Percentiles rank a stretch among this genome's conserved stretches.
Conservation (phyloP, 23 red algal species). For the Gracilaria vermiculophylla region DNA sequence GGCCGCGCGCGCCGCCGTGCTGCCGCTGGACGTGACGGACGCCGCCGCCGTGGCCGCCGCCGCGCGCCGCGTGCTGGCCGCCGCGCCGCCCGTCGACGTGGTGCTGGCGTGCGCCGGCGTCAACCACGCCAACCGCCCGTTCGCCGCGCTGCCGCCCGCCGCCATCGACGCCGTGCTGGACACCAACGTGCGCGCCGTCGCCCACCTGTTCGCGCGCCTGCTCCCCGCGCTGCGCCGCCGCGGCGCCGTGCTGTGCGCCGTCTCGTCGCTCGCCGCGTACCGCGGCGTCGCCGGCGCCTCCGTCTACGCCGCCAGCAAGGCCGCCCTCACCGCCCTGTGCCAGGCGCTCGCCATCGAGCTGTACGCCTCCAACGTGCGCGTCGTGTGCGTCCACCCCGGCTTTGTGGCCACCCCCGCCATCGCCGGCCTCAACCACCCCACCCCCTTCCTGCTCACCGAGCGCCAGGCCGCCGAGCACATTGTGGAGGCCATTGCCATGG, state of each 20-base stretch:
- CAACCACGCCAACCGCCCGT: conserved; percentile 62
- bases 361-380: conserved; percentile 4
- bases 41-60: not conserved
- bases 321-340: conserved; percentile 64
- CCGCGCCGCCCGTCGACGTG: conserved; percentile 45
- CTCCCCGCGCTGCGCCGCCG: not conserved
- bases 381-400: conserved; percentile 77
- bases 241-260: conserved; percentile 28
- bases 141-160: not conserved
- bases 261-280: conserved; percentile 83
- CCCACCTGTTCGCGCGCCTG: conserved; percentile 1
- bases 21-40: conserved; percentile 24
- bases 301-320: conserved; percentile 88
- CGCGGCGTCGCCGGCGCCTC: conserved; percentile 71
- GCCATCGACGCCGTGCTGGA: conserved; percentile 54
- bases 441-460: conserved; percentile 51
- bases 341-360: conserved; percentile 75
- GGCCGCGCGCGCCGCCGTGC: not conserved
- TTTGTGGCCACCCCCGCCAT: conserved; percentile 89
- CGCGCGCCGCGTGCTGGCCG: not conserved
- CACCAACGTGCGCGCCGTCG: conserved; percentile 50
- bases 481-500: conserved; percentile 44
- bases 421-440: conserved; percentile 56
- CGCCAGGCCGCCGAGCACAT: conserved; percentile 69
- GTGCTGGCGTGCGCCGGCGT: conserved; percentile 83